phyloP scores from a whole-genome alignment of 2,329 filamentous ascomycete genomes.

The Fusarium sp. region DNA sequence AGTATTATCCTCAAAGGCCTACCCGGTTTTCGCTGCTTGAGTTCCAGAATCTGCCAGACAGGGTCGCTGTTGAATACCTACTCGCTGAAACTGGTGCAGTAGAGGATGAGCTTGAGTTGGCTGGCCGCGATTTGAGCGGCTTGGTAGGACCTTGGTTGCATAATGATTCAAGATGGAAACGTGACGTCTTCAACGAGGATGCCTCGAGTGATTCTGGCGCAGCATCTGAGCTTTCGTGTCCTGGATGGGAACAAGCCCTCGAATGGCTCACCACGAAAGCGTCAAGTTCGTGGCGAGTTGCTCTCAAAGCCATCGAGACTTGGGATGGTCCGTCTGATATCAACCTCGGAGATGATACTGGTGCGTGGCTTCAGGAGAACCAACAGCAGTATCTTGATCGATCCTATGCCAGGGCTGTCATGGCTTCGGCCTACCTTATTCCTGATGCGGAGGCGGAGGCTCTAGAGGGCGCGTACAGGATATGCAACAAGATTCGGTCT shows the following conservation, averaged over 20 bases:
- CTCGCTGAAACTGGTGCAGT: slow-evolving; percentile 69
- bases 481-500: slow-evolving; percentile 68
- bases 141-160: slow-evolving; percentile 83
- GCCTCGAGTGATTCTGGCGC: slow-evolving; percentile 46
- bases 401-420: slow-evolving; percentile 76
- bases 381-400: slow-evolving; percentile 72
- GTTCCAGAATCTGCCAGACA: slow-evolving; percentile 75
- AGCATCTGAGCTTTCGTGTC: slow-evolving; percentile 58
- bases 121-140: slow-evolving; percentile 77
- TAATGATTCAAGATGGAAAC: slow-evolving; percentile 71
- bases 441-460: slow-evolving; percentile 71
- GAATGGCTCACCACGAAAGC: slow-evolving; percentile 77
- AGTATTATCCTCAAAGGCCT: slow-evolving; percentile 74
- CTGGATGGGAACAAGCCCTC: slow-evolving; percentile 79
- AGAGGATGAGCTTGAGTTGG: slow-evolving; percentile 57
- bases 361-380: slow-evolving; percentile 72
- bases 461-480: slow-evolving; percentile 71
- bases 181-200: slow-evolving; percentile 19
- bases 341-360: slow-evolving; percentile 74
- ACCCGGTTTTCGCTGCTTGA: slow-evolving; percentile 69
- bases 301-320: slow-evolving; percentile 74
- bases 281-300: slow-evolving; percentile 71
- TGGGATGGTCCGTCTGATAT: slow-evolving; percentile 83
- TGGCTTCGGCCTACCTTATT: slow-evolving; percentile 79
- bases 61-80: slow-evolving; percentile 72